phyloP scores from a whole-genome alignment of 2,329 filamentous ascomycete species.

The Penicillium griseofulvum region DNA sequence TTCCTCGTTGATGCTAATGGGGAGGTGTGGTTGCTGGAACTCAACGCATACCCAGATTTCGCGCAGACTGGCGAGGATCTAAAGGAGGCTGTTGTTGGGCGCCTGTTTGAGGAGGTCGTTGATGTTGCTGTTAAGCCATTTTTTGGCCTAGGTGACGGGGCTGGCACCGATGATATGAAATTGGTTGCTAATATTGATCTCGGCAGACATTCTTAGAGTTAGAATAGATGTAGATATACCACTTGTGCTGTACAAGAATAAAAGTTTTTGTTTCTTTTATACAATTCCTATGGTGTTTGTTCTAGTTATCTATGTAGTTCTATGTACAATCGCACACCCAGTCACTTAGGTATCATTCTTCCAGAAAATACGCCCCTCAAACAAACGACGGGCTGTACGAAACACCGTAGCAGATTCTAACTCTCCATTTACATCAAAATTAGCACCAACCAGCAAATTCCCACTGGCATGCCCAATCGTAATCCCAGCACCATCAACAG shows the following conservation, averaged over 20 bases:
- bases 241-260: constrained; percentile 7
- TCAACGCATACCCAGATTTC: constrained; percentile 97
- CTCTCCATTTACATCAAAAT: constrained; percentile 36
- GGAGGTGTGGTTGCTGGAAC: constrained; percentile 74
- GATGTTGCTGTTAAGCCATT: constrained; percentile 65
- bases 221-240: constrained; percentile 6
- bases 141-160: constrained; percentile 49
- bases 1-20: constrained; percentile 72
- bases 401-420: constrained; percentile 46
- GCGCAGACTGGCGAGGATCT: constrained; percentile 80
- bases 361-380: constrained; percentile 50
- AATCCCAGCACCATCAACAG: constrained; percentile 35
- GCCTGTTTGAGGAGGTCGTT: constrained; percentile 74
- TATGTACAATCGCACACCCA: background rate
- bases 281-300: no score
- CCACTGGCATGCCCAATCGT: constrained; percentile 50
- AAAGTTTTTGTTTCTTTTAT: constrained; percentile 2
- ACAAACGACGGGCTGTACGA: constrained; percentile 49
- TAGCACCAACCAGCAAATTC: constrained; percentile 44
- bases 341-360: constrained; percentile 14
- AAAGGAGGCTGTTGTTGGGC: constrained; percentile 64
- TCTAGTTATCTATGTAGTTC: background rate
- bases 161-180: constrained; percentile 32
- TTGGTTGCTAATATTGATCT: constrained; percentile 44
- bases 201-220: constrained; percentile 32